A percentile compares a stretch with the other conserved stretches of the same genome.
Conservation (phyloP, 345 rosid species). For the Punica granatum region DNA sequence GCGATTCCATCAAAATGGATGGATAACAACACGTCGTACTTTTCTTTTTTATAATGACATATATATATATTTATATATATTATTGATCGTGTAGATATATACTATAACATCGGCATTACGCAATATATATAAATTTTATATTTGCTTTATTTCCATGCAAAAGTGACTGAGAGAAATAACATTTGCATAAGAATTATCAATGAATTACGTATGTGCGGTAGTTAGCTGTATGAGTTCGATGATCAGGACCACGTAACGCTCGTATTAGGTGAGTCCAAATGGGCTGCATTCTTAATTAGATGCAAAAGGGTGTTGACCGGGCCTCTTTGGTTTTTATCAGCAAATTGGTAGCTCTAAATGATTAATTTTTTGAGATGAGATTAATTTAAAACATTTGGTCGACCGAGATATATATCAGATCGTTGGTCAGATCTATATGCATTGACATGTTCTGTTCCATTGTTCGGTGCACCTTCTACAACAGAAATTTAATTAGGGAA, state of each 20-base stretch:
- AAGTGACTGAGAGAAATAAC: no score
- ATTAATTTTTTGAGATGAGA: not conserved
- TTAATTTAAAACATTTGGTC: not conserved
- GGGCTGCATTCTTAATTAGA: not conserved
- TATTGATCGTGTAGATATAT: no score
- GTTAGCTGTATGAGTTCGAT: not conserved
- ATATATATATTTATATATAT: no score
- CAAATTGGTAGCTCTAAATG: not conserved
- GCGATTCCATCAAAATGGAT: no score
- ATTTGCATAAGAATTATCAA: no score
- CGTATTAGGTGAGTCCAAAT: conserved; percentile 2
- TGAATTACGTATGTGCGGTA: not conserved
- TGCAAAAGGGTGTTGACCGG: not conserved
- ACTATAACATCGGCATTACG: no score
- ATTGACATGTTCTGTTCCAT: not conserved
- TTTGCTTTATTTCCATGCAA: no score
- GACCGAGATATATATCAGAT: no score
- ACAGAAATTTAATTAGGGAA: not conserved
- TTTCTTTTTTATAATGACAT: no score
- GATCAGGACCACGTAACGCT: not conserved
- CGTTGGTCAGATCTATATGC: no score
- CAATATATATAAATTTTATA: no score
- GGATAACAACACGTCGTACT: no score
- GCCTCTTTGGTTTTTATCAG: not conserved
- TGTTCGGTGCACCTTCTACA: conserved; percentile 8